Evolutionary conservation across 176 grass and related monocot species (phyloP).

Genomic region (Guadua angustifolia): DNA sequence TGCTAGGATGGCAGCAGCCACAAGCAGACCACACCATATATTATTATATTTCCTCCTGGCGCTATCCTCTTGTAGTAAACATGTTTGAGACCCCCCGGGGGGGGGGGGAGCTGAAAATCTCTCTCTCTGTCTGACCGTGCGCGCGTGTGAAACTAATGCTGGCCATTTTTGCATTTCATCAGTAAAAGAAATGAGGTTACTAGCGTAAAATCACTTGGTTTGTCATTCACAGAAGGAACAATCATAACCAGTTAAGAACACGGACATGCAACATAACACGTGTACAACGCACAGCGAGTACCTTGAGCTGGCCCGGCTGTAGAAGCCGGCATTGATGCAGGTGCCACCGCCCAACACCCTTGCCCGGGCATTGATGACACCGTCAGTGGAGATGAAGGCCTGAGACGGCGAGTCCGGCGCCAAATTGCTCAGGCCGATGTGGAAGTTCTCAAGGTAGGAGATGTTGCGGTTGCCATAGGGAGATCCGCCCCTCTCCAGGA

Average conservation of each 20-base stretch:
- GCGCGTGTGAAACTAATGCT: not conserved
- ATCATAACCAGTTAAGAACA: not conserved
- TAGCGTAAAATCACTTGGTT: not conserved
- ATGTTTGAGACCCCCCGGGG: slow-evolving; percentile 7
- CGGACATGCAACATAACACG: not conserved
- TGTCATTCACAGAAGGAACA: slow-evolving; percentile 18
- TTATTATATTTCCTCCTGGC: slow-evolving; percentile 45
- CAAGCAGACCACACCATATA: slow-evolving; percentile 33
- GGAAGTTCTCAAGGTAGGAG: slow-evolving; percentile 78
- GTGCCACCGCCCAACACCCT: slow-evolving; percentile 80
- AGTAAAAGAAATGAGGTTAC: not conserved
- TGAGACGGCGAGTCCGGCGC: slow-evolving; percentile 67
- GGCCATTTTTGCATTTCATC: not conserved
- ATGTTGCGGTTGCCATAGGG: slow-evolving; percentile 84
- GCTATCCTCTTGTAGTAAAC: slow-evolving; percentile 7
- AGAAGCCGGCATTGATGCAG: slow-evolving; percentile 94
- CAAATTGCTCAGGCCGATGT: slow-evolving; percentile 63
- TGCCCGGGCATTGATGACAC: slow-evolving; percentile 80
- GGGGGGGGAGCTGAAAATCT: not conserved
- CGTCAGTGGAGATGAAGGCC: slow-evolving; percentile 79
- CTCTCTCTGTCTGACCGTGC: not conserved
- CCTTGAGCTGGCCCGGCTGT: slow-evolving; percentile 78
- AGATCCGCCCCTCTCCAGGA: slow-evolving; percentile 73
- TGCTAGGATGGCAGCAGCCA: slow-evolving; percentile 30
- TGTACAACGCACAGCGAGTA: slow-evolving; percentile 28